Percentiles rank a stretch among this genome's conserved stretches.
These are phyloP conservation scores for Allantophomopsis cytisporea DNA, from an alignment of 2,329 filamentous ascomycete species.

Conservation along the genomic window DNA sequence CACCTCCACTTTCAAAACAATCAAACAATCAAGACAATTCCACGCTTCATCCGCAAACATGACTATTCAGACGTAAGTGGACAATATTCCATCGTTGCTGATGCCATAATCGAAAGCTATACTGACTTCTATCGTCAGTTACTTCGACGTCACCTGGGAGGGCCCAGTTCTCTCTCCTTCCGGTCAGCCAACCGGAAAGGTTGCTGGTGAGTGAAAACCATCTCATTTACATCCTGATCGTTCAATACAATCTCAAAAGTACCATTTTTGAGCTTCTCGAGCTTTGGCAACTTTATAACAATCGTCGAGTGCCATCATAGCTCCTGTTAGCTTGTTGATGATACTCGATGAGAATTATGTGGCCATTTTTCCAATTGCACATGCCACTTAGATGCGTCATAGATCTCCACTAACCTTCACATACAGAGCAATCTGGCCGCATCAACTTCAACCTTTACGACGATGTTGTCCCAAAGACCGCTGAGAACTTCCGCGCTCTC, in stretches of 20 bases:
- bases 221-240: too few species aligned
- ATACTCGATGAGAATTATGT: too few species aligned
- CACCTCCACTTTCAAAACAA: constrained; percentile 22
- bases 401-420: too few species aligned
- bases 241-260: too few species aligned
- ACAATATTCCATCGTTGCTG: constrained; percentile 1
- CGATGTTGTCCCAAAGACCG: constrained; percentile 77
- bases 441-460: constrained; percentile 87
- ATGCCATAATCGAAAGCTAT: not conserved
- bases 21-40: constrained; percentile 31
- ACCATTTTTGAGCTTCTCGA: too few species aligned
- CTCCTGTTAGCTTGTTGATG: too few species aligned
- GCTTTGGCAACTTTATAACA: too few species aligned
- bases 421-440: constrained; percentile 51
- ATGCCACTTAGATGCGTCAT: too few species aligned
- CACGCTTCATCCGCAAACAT: constrained; percentile 59
- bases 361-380: too few species aligned
- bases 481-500: constrained; percentile 72
- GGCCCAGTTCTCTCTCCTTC: constrained; percentile 56
- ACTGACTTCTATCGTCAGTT: constrained; percentile 1
- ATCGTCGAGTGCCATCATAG: too few species aligned
- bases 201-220: constrained; percentile 41
- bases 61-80: constrained; percentile 56
- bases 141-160: constrained; percentile 25
- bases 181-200: constrained; percentile 34